Evolutionary conservation across 108 stramenopile species (phyloP).

Genomic region (Skeletonema marinoi): DNA sequence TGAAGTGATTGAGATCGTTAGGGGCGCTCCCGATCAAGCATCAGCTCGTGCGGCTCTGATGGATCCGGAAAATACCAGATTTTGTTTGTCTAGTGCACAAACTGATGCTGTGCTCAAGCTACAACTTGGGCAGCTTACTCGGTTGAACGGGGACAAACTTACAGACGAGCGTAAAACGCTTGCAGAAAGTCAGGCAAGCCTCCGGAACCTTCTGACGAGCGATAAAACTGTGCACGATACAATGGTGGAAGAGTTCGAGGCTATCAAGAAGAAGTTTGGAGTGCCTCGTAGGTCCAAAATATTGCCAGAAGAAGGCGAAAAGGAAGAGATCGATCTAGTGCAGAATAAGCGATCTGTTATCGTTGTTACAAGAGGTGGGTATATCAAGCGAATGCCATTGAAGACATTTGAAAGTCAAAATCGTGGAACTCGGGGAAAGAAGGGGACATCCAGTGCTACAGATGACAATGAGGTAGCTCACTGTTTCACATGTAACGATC

Average conservation of each 20-base stretch:
- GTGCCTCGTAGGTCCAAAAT: constrained; percentile 81
- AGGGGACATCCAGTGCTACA: constrained; percentile 67
- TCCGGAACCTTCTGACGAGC: constrained; percentile 59
- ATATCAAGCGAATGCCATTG: constrained; percentile 96
- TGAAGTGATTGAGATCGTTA: constrained; percentile 86
- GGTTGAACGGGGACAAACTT: constrained; percentile 89
- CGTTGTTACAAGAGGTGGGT: constrained; percentile 91
- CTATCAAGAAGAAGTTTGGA: constrained; percentile 80
- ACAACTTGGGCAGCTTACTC: constrained; percentile 90
- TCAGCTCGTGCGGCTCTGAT: constrained; percentile 71
- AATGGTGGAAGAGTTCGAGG: constrained; percentile 80
- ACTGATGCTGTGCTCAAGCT: constrained; percentile 92
- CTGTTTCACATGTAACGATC: constrained; percentile 96
- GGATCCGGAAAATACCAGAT: constrained; percentile 37
- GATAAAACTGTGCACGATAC: constrained; percentile 82
- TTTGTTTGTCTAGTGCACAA: constrained; percentile 76
- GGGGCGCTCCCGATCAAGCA: constrained; percentile 69
- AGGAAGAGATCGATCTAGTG: constrained; percentile 87
- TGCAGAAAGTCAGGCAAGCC: constrained; percentile 37
- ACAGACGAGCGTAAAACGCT: constrained; percentile 71
- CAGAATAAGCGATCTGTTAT: constrained; percentile 90
- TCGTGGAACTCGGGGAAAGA: constrained; percentile 85
- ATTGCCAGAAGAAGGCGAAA: constrained; percentile 76
- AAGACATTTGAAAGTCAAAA: constrained; percentile 91
- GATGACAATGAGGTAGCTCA: constrained; percentile 85